Evolutionary conservation across 331 rosid genomes (phyloP), one percentile per base, ranked within the genome.

Genomic region (Malus hybrid): DNA sequence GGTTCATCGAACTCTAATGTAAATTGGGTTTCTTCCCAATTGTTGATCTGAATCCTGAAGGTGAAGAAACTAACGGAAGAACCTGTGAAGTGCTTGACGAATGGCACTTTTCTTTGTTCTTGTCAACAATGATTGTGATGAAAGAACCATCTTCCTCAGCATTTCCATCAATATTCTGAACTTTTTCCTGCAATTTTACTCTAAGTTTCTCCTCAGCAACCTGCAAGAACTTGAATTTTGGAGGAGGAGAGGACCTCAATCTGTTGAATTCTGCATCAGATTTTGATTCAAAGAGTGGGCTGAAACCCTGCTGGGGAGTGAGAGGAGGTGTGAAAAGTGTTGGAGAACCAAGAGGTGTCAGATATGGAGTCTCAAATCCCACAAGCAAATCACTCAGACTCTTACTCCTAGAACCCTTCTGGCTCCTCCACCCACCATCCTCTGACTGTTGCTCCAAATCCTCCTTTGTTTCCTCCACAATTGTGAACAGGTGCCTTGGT

Each of bases 121-220:
- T 89, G 70, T 88, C 96, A 77, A 89, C 75, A 24, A 29, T 76
- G 52, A 81, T 81, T 34, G 81, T 71, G 54, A 81, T 81, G 67
- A 65, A 84, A 75, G 97, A 86, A 77, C 85, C 89, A 46, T 85
- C 85, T 22, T 85, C 85, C 32, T 88, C 91, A 67, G 83, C 86
- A 80, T 82, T 87, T 16, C 68, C 65, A 81, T 70, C 83, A 77
- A 34, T 70, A 55, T 9, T 83, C 69, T 82, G 83, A 39, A 70
- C 82, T 16, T 76, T 81, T 80, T 90, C 93, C 76, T 69, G 80
- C 15, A 87, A 48, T 76, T 79, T 88, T 80, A 92, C 83, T 75
- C 80, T 80, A 8, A 91, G 93, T 77, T 94, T 94, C 80, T 94
- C 96, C 80, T 94, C 99, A 18, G 99, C 99, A 70, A 89, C 92